Evolutionary conservation across 345 rosid genomes (phyloP), one percentile per base, ranked within the genome.

Genomic region (Cardamine resedifolia): DNA sequence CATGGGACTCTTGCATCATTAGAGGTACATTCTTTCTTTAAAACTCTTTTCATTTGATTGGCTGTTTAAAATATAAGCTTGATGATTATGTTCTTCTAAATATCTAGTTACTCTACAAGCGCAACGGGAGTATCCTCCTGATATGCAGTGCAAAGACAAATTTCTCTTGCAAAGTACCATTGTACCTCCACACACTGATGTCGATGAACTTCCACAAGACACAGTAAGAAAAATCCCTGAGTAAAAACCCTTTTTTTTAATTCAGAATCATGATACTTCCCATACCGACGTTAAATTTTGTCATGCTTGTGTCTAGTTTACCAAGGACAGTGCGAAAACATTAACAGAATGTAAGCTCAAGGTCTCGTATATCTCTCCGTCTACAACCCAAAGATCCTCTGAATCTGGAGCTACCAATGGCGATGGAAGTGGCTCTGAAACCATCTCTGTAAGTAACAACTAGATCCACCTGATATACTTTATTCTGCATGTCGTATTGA

Each of bases 61-160:
- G 26, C n/a, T 1, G 4, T 47, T 63, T 43, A 2, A 1, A n/a
- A 15, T 26, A 10, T 38, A 0, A 55, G 26, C 66, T 27, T 47
- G 53, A 55, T 64, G 6, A n/a, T 26, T 18, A 9, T 18, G 12
- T 16, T 57, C 62, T 70, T 47, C 2, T 45, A 7, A 24, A 26
- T 28, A 61, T 76, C 8, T 83, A 95, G 99, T 95, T 72, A 95
- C 96, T 12, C 89, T 95, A 66, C 99, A 95, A 86, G 96, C 96
- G 10, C 97, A 89, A 64, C 77, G 51, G 10, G 97, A 89, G 77
- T 78, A 75, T 78, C 97, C 96, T 73, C 87, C 82, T 18, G 92
- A 88, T 73, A 83, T 91, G 96, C 96, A 87, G 74, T 91, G 99
- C 85, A 95, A 88, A 82, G 99, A 95, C 81, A 95, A 91, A 69